These are phyloP conservation scores for Polygonum aviculare DNA, from an alignment of 148 eudicot species.

Conservation along the genomic window DNA sequence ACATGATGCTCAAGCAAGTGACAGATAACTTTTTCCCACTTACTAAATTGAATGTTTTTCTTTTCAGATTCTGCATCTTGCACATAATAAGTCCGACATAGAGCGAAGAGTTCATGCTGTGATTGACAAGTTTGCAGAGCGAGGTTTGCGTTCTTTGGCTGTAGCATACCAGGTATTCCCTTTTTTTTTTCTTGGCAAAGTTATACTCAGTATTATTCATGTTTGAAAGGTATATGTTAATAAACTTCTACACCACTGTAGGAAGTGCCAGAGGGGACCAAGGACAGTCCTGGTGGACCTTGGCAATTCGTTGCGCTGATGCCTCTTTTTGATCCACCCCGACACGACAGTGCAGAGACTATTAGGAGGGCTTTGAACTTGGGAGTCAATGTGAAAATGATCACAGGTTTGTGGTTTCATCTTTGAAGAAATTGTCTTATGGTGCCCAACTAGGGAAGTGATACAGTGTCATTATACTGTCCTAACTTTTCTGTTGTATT, in stretches of 20 bases:
- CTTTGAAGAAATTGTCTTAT: neutral
- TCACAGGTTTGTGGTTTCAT: constrained; percentile 54
- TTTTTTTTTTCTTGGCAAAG: neutral
- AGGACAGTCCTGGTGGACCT: constrained; percentile 94
- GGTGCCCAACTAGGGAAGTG: neutral
- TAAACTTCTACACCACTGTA: constrained; percentile 9
- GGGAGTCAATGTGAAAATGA: constrained; percentile 96
- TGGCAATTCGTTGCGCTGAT: constrained; percentile 93
- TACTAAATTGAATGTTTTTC: constrained; percentile 4
- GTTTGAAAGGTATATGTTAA: neutral
- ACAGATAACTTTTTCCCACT: neutral
- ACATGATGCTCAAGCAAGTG: neutral
- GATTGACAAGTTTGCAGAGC: constrained; percentile 95
- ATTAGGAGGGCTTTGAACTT: constrained; percentile 93
- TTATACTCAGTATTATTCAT: neutral
- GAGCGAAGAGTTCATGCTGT: constrained; percentile 92
- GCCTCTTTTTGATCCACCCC: constrained; percentile 99
- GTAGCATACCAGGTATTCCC: constrained; percentile 84
- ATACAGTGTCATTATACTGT: neutral
- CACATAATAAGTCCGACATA: constrained; percentile 85
- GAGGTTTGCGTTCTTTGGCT: constrained; percentile 93
- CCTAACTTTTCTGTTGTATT: neutral
- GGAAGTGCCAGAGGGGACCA: constrained; percentile 96
- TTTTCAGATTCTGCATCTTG: constrained; percentile 67
- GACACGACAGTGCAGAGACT: constrained; percentile 99